These are phyloP conservation scores for Coleophoma cylindrospora DNA, from an alignment of 2,329 filamentous ascomycete genomes.

Conservation along the genomic window DNA sequence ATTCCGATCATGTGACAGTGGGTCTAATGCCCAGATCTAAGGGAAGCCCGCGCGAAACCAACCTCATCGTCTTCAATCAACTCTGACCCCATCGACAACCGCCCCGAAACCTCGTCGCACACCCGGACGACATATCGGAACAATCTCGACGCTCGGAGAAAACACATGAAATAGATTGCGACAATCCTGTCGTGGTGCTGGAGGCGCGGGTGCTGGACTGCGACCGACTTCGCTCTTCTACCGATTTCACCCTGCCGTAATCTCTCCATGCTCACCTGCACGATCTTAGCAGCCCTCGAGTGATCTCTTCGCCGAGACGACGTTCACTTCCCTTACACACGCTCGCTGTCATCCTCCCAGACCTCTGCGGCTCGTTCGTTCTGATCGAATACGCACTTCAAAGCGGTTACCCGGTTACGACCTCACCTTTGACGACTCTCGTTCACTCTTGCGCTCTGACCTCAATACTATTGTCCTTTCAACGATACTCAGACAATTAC, in stretches of 20 bases:
- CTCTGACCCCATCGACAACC: conserved; percentile 12
- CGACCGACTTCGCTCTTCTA: conserved; percentile 9
- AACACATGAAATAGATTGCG: conserved; percentile 13
- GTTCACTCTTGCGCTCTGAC: background rate
- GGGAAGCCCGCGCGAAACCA: conserved; percentile 3
- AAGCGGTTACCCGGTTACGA: conserved; percentile 2
- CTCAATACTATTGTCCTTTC: conserved; percentile 10
- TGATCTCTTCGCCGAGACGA: background rate
- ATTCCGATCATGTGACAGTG: too few species aligned
- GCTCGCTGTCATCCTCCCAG: too few species aligned
- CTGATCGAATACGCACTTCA: background rate
- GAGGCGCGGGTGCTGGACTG: conserved; percentile 12
- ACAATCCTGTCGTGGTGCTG: conserved; percentile 11
- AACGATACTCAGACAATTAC: background rate
- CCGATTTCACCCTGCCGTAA: conserved; percentile 5
- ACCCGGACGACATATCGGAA: conserved; percentile 6
- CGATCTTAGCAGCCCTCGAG: conserved; percentile 1
- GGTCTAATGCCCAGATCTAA: background rate
- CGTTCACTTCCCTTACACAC: too few species aligned
- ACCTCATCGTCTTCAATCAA: conserved; percentile 5
- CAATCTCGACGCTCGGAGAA: background rate
- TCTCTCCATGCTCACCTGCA: conserved; percentile 1
- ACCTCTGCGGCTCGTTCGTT: too few species aligned
- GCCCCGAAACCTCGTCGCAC: conserved; percentile 8
- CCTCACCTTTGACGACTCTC: too few species aligned